Evolutionary conservation across 2,329 filamentous ascomycete species (phyloP).

Genomic region (Didymella segeticola): DNA sequence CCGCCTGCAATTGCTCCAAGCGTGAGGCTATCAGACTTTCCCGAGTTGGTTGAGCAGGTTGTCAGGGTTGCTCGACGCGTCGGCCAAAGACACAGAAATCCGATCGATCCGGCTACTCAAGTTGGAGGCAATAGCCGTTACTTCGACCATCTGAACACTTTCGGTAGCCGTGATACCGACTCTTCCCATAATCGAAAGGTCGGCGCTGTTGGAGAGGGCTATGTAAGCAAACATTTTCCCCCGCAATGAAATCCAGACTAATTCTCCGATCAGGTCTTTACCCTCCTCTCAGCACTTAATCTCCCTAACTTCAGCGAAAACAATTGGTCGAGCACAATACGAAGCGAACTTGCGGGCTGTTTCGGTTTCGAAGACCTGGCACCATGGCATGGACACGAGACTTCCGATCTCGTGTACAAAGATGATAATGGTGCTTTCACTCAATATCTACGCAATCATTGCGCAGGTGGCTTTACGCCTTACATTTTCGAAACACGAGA

Average conservation of each 20-base stretch:
- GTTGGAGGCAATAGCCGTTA: background rate
- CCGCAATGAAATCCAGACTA: constrained; percentile 6
- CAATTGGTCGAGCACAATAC: background rate
- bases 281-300: background rate
- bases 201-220: constrained; percentile 34
- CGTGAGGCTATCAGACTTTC: too few species aligned
- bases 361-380: background rate
- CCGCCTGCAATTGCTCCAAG: too few species aligned
- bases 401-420: constrained; percentile 56
- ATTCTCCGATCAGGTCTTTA: background rate
- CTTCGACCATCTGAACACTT: background rate
- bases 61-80: too few species aligned
- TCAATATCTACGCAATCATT: constrained; percentile 31
- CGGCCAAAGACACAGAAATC: too few species aligned
- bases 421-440: constrained; percentile 50
- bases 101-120: too few species aligned
- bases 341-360: constrained; percentile 36
- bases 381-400: constrained; percentile 53
- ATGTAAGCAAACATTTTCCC: constrained; percentile 44
- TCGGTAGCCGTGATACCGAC: constrained; percentile 17
- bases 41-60: too few species aligned
- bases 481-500: constrained; percentile 37
- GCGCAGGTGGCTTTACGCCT: constrained; percentile 27
- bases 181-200: constrained; percentile 24
- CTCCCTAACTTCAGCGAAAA: background rate